Base-by-base conservation (phyloP, 371 early-diverging fungal genomes). In the Cokeromyces recurvatus region DNA sequence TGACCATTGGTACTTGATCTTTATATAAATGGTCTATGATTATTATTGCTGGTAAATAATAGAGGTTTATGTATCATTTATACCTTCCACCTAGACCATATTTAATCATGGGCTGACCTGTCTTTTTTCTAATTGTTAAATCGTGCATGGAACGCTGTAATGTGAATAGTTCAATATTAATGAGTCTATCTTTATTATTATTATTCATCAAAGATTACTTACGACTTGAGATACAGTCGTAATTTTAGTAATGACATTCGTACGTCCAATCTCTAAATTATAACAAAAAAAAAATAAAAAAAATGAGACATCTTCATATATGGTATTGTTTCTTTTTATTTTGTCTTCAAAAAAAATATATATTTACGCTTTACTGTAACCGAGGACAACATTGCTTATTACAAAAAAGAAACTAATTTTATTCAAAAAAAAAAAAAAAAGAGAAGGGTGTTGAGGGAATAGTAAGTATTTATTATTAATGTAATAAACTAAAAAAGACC, bases 1-100 rank as follows among this genome's bases (percentile, higher is more conserved):
- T 91, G 90, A 16, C 96, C 97, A 53, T 79, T 83, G 48, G 79
- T 79, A 16, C 89, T 83, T 19, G 84, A 84, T 38, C 90, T 58
- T n/a, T 20, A 15, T 31, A 32, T 49, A 23, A 32, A 46, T 25
- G 16, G 29, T 8, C 5, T 8, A 29, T 8, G 8, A 11, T 29
- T 5, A 29, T 11, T 29, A 29, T 29, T 8, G 11, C 8, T 11
- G 29, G 29, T 29, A 5, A 11, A 29, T 29, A 9, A 21, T 38
- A 32, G 20, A 10, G 27, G 24, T 46, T 15, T 8, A 21, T 37
- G 12, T 21, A n/a, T 11, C 12, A 11, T 27, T 17, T 6, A 4
- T 84, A 85, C 80, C 88, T 84, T 46, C 88, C 88, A 62, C 82
- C 81, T 6, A 66, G 64, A 64, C 88, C 88, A 35, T 81, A 68